Evolutionary conservation across 2,329 filamentous ascomycete genomes (phyloP), one percentile per base, ranked within the genome.

Genomic region (Exophiala aquamarina): DNA sequence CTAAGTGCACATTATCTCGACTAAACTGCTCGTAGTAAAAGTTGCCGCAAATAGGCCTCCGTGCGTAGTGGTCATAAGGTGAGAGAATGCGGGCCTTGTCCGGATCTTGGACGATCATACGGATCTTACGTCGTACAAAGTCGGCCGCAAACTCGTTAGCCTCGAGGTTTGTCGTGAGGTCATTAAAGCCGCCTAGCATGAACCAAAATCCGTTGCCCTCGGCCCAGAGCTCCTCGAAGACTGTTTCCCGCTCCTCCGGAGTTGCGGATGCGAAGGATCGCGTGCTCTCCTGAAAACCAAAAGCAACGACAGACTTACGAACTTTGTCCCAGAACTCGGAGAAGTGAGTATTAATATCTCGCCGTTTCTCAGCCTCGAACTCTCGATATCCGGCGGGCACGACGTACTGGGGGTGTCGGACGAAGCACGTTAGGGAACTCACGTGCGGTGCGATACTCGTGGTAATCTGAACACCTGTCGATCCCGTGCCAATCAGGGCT

Each of bases 41-140:
- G 29, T 71, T 62, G 56, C 80, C 77, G 0, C 77, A 65, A 1
- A 62, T 69, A 3, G 65, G 65, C 0, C 77, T 69, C 63, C 79
- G 83, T 28, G 71, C 65, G 13, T 75, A 79, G 52, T 79, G 79
- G 32, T 76, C 62, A 42, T 81, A 74, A 1, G 73, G 79, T 65
- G 35, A 52, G 6, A 68, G 56, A 4, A 57, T 50, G 7, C 48
- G 41, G 6, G 56, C 59, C 41, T 62, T 67, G 21, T 58, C 44
- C 11, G 61, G 63, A 41, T 69, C 65, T 17, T 59, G 55, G 10
- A 70, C 61, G 2, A 52, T 59, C 14, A 47, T 36, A 2, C 45
- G 9, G 28, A 68, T 67, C 49, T 66, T 66, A 13, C 57, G 57
- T 20, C 58, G 54, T 46, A 69, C 61, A 53, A 70, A 73, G 8